A percentile compares a stretch with the other conserved stretches of the same genome.
Conservation (phyloP, 257 asterid species). For the Nicotiana noctiflora region DNA sequence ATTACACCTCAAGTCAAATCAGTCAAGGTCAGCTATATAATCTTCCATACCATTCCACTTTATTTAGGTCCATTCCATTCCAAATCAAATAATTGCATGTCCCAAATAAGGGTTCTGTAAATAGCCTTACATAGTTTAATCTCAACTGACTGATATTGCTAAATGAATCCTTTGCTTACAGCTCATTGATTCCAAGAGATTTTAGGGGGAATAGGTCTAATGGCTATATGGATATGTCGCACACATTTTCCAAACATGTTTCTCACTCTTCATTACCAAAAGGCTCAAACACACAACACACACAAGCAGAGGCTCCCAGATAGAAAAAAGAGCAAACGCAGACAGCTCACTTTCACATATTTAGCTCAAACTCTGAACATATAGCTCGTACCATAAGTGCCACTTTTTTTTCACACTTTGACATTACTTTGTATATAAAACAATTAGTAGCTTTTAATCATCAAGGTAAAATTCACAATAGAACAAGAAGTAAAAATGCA, state of each 20-base stretch:
- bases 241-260: background rate
- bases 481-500: background rate
- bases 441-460: background rate
- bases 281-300: background rate
- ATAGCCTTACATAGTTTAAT: background rate
- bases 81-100: background rate
- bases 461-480: background rate
- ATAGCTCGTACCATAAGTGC: background rate
- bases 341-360: background rate
- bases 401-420: background rate
- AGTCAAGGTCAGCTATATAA: background rate
- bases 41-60: background rate
- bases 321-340: background rate
- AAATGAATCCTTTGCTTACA: background rate
- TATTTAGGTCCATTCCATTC: background rate
- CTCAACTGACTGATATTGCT: background rate
- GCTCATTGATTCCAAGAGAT: background rate
- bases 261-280: background rate
- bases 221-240: background rate
- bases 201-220: background rate
- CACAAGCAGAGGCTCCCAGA: background rate
- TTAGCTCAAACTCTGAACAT: background rate
- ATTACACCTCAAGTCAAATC: background rate
- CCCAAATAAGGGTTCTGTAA: background rate
- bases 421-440: background rate